Percentiles rank a stretch among this genome's conserved stretches.
These are phyloP conservation scores for Incumbomyces delicatus DNA, from an alignment of 2,329 filamentous ascomycete species.

Conservation along the genomic window DNA sequence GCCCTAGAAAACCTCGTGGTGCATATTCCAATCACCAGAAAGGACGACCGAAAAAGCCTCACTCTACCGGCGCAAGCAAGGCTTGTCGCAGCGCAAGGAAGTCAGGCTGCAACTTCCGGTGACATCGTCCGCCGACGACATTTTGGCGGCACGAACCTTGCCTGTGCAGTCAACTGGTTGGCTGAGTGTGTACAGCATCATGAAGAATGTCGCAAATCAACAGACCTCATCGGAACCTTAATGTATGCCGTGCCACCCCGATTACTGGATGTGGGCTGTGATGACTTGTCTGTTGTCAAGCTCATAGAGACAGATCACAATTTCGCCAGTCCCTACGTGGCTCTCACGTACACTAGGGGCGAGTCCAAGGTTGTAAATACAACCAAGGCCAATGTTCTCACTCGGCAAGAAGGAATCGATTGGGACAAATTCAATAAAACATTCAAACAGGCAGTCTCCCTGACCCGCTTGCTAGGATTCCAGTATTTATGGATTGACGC, in stretches of 20 bases:
- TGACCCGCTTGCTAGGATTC: constrained; percentile 11
- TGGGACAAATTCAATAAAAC: constrained; percentile 10
- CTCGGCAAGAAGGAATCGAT: neutral
- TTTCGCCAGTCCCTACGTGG: constrained; percentile 6
- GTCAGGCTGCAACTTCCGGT: constrained; percentile 1
- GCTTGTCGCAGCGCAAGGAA: constrained; percentile 1
- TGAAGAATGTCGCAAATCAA: constrained; percentile 5
- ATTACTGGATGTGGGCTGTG: constrained; percentile 2
- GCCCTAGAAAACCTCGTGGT: constrained; percentile 2
- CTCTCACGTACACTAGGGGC: constrained; percentile 4
- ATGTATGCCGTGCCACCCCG: constrained; percentile 6
- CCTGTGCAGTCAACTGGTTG: constrained; percentile 3
- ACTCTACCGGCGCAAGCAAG: constrained; percentile 1
- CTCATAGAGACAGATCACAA: constrained; percentile 5
- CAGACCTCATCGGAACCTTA: constrained; percentile 5
- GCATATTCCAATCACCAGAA: constrained; percentile 3
- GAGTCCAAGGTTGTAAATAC: neutral
- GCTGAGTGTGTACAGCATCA: constrained; percentile 5
- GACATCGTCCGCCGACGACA: constrained; percentile 2
- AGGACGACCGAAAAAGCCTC: neutral
- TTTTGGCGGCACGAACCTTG: constrained; percentile 2
- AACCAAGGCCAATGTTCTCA: neutral
- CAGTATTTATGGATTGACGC: constrained; percentile 21
- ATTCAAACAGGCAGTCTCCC: constrained; percentile 10
- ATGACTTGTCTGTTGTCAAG: neutral